These are phyloP conservation scores for Senecio squalidus DNA, from an alignment of 140 eudicot species.

Conservation along the genomic window DNA sequence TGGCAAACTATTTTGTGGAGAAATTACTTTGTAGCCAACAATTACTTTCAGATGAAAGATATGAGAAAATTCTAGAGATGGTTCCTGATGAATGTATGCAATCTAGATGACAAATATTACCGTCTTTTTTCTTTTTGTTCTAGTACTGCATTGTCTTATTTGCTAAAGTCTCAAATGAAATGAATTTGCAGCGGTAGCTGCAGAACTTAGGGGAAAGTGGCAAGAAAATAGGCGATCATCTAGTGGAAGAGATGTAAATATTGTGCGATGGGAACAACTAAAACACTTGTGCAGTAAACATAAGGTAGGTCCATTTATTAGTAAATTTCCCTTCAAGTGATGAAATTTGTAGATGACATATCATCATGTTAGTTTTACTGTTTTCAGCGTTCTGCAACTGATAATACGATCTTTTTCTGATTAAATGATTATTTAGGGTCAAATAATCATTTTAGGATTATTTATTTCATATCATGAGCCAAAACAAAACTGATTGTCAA, in stretches of 20 bases:
- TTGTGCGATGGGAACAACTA: constrained; percentile 72
- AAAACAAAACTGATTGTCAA: too few relatives aligned
- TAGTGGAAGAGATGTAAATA: constrained; percentile 48
- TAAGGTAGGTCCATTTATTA: constrained; percentile 41
- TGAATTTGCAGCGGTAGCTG: constrained; percentile 52
- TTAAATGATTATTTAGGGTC: too few relatives aligned
- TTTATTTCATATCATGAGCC: too few relatives aligned
- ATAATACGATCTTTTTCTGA: too few relatives aligned
- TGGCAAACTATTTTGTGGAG: constrained; percentile 61
- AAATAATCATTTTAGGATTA: too few relatives aligned
- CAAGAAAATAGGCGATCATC: constrained; percentile 55
- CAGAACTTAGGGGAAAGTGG: constrained; percentile 77
- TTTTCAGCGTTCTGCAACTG: too few relatives aligned
- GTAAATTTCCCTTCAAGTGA: background rate
- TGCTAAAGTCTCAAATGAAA: too few relatives aligned
- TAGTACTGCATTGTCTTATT: background rate
- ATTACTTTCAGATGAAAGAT: constrained; percentile 70
- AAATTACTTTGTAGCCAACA: constrained; percentile 60
- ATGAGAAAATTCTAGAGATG: constrained; percentile 76
- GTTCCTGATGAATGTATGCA: constrained; percentile 75
- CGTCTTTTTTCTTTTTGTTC: background rate
- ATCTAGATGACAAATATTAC: background rate
- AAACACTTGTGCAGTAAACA: constrained; percentile 66
- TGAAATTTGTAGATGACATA: background rate
- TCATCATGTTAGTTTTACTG: too few relatives aligned